Evolutionary conservation across 441 rosid genomes (phyloP), one percentile per base, ranked within the genome.

Genomic region (Lepidium campestre): DNA sequence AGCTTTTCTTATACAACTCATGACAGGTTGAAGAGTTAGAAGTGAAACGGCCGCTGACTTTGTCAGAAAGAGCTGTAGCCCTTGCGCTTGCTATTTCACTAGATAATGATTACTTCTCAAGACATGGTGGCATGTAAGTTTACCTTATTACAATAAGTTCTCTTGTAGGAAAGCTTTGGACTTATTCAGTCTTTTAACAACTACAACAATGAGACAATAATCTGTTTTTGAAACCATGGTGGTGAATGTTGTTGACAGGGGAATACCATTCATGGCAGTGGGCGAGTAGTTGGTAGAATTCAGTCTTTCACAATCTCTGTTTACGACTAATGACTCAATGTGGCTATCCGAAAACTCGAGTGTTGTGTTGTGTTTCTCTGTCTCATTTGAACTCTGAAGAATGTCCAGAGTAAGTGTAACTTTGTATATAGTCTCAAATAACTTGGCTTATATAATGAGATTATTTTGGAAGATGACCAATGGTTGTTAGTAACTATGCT

Each of bases 21-120:
- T 71, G 66, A 50, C 85, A 93, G 96, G 71, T 91, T 10, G 82
- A 91, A 72, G 99, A 93, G 60, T 67, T 93, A 78, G 83, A 87
- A 78, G 97, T 91, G 52, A 67, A 62, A 15, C 86, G 88, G 18
- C 84, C 89, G 0, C 76, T 93, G 76, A 83, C 81, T 56, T 76
- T 91, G 57, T 81, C 88, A 8, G 99, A 93, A 81, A 85, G 99
- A 79, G 92, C 95, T 23, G 91, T 89, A 40, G 66, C 88, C 11
- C 71, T 91, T 45, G 89, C 99, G 46, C 88, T 93, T 49, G 99
- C 99, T 44, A 89, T 93, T 71, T 93, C 97, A 31, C 79, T 93
- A 48, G 99, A 91, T 58, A 93, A 93, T 72, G 97, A 89, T 76
- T 93, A 90, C 71, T 93, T 93, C 75, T 93, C 97, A 2, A 81